phyloP scores from a whole-genome alignment of 305 asterid species.

The Fraxinus paxiana region DNA sequence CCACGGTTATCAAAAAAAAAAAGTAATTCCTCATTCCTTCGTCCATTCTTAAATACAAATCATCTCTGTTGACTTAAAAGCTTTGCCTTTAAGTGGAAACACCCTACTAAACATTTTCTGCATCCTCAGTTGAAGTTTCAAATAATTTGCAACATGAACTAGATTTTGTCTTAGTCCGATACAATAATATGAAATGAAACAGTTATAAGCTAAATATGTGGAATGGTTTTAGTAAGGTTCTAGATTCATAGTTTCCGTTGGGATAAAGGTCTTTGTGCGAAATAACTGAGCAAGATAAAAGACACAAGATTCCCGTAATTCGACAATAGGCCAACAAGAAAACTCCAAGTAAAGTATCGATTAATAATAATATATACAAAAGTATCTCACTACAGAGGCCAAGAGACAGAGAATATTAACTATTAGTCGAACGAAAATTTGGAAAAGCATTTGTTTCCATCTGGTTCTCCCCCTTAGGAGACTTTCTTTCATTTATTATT shows the following conservation, averaged over 20 bases:
- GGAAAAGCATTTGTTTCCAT: background rate
- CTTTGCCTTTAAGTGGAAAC: background rate
- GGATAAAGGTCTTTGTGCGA: background rate
- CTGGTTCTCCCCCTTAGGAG: background rate
- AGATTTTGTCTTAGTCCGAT: background rate
- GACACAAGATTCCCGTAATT: background rate
- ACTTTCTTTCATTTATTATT: background rate
- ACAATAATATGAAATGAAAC: background rate
- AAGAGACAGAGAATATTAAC: background rate
- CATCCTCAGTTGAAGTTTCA: background rate
- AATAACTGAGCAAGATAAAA: background rate
- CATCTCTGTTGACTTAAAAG: background rate
- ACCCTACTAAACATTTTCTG: background rate
- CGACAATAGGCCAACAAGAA: background rate
- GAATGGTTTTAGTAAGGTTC: background rate
- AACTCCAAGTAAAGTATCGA: background rate
- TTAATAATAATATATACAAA: background rate
- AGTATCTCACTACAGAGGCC: background rate
- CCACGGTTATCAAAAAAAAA: too few species aligned
- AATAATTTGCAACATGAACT: background rate
- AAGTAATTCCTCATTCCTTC: background rate
- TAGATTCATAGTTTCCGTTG: background rate
- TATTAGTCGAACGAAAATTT: background rate
- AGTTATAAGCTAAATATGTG: background rate
- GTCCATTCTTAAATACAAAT: background rate